phyloP scores from a whole-genome alignment of 768 basidiomycete genomes.

The Lentinula raphanica region DNA sequence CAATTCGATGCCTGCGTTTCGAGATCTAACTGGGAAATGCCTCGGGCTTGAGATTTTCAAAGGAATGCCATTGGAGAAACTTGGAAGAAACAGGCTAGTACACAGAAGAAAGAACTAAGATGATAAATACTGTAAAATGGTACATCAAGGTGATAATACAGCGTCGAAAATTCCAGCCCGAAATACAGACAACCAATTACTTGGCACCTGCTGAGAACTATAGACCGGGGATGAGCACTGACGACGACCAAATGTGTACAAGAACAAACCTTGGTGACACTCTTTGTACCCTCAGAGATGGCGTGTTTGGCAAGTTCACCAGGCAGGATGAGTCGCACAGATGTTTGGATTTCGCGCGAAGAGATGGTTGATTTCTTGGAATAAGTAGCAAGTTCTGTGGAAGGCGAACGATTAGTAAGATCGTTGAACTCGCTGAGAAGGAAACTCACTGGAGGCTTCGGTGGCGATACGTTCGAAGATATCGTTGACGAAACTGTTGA shows the following conservation, averaged over 20 bases:
- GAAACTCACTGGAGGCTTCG: conserved; percentile 75
- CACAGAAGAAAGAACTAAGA: not conserved
- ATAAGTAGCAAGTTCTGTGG: conserved; percentile 86
- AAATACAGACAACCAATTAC: conserved; percentile 26
- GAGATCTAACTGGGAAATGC: no score
- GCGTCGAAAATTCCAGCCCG: not conserved
- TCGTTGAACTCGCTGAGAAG: not conserved
- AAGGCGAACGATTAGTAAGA: not conserved
- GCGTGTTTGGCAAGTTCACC: conserved; percentile 94
- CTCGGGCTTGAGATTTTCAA: no score
- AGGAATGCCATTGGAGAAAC: not conserved
- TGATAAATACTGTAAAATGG: conserved; percentile 8
- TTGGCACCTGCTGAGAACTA: conserved; percentile 72
- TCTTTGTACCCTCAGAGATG: conserved; percentile 92
- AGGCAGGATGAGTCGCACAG: conserved; percentile 94
- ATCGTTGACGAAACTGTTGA: conserved; percentile 95
- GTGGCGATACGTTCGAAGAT: conserved; percentile 92
- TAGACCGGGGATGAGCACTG: conserved; percentile 3
- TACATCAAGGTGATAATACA: conserved; percentile 10
- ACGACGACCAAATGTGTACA: not conserved
- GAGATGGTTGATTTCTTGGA: conserved; percentile 99
- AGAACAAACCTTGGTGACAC: conserved; percentile 72
- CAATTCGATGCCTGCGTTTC: no score
- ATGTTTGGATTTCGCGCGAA: conserved; percentile 96
- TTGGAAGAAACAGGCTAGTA: not conserved